Base-by-base conservation (phyloP, 768 basidiomycete genomes). In the Boletus subcaerulescens region DNA sequence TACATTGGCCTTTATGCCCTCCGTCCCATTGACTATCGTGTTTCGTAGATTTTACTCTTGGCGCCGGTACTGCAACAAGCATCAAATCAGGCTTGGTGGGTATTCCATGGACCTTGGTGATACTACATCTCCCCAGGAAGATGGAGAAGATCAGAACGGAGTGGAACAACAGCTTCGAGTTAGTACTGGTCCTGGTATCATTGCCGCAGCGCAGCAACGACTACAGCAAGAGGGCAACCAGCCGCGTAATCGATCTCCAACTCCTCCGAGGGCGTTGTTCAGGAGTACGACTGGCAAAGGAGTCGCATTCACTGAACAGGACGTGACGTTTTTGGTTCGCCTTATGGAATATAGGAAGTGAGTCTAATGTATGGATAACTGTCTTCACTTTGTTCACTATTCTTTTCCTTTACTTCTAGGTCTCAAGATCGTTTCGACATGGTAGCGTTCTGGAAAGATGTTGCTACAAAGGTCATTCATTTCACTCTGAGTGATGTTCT, bases 61-160 rank as follows among this genome's bases (percentile, higher is more conserved):
- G 91, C 81, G 91, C 39, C 83, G 91, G 42, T 93, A 93, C 64
- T 93, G 91, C 74, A 93, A 93, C 67, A 93, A 93, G 65, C 91
- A 93, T 68, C 89, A 93, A 69, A 93, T 93, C 47, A 84, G 89
- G n/a, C 77, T 93, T 0, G 89, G 89, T 24, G 89, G 90, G 3
- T 93, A 93, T 61, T 75, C 82, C 10, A 92, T 93, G 91, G 85
- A 81, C 50, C 67, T 77, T 8, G 82, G 81, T 36, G 80, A 81
- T 17, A 76, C 78, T 11, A 74, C 70, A 15, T 74, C 77, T 17
- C 77, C 77, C 5, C 68, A 71, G 32, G 72, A 73, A 43, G 80
- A 77, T 5, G 77, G 74, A 17, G 77, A 73, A 8, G 79, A 79
- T 17, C 72, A 76, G 31, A 73, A 72, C 20, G 72, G 76, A 36